A percentile compares a stretch with the other conserved stretches of the same genome.
Conservation (phyloP, 1,284 basidiomycete species). For the Cystobasidium sp. region DNA sequence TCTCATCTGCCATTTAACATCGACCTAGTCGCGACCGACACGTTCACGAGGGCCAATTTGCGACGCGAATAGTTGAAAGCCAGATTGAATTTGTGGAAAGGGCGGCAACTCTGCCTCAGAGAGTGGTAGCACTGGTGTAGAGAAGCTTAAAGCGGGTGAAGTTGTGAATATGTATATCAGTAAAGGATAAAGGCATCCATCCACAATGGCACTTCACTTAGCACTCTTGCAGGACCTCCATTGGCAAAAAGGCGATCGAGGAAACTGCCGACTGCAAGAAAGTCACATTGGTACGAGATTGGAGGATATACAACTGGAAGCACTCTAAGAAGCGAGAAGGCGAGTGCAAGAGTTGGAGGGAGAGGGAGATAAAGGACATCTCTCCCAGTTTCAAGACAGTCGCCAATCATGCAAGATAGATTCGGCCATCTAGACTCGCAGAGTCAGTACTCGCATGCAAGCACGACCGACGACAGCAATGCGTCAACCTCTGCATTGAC, state of each 20-base stretch:
- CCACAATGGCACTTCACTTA: no score
- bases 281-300: no score
- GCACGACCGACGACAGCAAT: conserved; percentile 2
- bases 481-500: conserved; percentile 14
- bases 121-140: no score
- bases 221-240: no score
- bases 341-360: not conserved
- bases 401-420: conserved; percentile 4
- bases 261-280: no score
- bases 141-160: no score
- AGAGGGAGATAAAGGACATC: not conserved
- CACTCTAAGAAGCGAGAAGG: not conserved
- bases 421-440: not conserved
- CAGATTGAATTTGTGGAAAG: not conserved
- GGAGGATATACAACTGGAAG: no score
- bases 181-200: no score
- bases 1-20: not conserved
- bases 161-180: no score
- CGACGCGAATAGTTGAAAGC: not conserved
- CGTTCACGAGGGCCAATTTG: conserved; percentile 14
- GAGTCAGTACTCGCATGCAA: not conserved
- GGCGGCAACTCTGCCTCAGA: no score
- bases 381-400: not conserved
- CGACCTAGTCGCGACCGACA: not conserved
- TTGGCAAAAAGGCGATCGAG: no score